These are phyloP conservation scores for Candida pseudoviswanathii DNA, from an alignment of 1,139 yeast species.

Conservation along the genomic window DNA sequence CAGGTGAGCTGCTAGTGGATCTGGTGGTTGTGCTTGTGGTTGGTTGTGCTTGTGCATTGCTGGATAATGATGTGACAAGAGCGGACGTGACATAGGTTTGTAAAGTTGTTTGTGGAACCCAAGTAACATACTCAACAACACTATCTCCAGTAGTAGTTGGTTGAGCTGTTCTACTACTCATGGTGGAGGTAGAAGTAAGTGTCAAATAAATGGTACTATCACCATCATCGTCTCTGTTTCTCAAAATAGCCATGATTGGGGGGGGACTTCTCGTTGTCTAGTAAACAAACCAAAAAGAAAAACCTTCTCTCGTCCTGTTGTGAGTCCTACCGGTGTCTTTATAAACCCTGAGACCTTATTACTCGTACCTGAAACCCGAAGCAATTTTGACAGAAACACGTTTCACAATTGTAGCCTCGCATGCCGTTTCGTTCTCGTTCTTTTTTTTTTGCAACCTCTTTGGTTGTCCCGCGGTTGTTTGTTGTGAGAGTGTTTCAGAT, in stretches of 20 bases:
- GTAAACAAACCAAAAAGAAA: background rate
- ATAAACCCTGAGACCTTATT: background rate
- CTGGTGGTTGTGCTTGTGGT: background rate
- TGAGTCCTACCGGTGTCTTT: background rate
- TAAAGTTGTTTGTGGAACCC: too few species aligned
- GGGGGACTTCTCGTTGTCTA: background rate
- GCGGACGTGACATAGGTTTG: too few species aligned
- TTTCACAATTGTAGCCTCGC: background rate
- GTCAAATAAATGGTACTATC: constrained; percentile 21
- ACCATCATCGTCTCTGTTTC: constrained; percentile 8
- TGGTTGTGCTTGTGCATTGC: background rate
- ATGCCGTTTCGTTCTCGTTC: background rate
- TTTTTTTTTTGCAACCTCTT: background rate
- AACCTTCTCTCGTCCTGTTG: background rate
- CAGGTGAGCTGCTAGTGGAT: background rate
- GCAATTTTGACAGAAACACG: background rate
- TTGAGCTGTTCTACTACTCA: background rate
- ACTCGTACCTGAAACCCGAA: background rate
- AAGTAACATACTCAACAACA: background rate
- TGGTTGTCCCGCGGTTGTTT: background rate
- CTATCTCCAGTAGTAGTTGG: background rate
- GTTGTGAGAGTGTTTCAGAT: background rate
- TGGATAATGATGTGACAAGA: too few species aligned
- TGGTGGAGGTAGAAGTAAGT: constrained; percentile 9
- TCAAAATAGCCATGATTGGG: background rate